Percentiles rank a stretch among this genome's conserved stretches.
phyloP scores from a whole-genome alignment of 306 rosid genomes.

The peach (Prunus persica) region Prunus_persica_NCBIv2 NC_034016.1:17905501-17906000 shows the following conservation, averaged over 20 bases:
- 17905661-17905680: conserved; percentile 39
- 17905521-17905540: neutral
- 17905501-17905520: neutral
- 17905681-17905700: conserved; percentile 13
- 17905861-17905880: too few relatives aligned
- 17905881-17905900: too few relatives aligned
- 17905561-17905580: neutral
- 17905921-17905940: too few relatives aligned
- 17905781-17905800: neutral
- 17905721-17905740: neutral
- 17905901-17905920: too few relatives aligned
- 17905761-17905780: too few relatives aligned
- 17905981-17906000: too few relatives aligned
- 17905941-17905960: too few relatives aligned
- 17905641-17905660: conserved; percentile 92
- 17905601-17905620: conserved; percentile 23
- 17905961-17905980: too few relatives aligned
- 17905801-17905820: conserved; percentile 24
- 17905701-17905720: neutral
- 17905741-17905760: too few relatives aligned
- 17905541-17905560: neutral
- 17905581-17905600: too few relatives aligned
- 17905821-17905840: conserved; percentile 55
- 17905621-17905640: conserved; percentile 86
- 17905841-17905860: conserved; percentile 58